phyloP scores from a whole-genome alignment of 768 basidiomycete genomes.

The Hygrocybe punicea region DNA sequence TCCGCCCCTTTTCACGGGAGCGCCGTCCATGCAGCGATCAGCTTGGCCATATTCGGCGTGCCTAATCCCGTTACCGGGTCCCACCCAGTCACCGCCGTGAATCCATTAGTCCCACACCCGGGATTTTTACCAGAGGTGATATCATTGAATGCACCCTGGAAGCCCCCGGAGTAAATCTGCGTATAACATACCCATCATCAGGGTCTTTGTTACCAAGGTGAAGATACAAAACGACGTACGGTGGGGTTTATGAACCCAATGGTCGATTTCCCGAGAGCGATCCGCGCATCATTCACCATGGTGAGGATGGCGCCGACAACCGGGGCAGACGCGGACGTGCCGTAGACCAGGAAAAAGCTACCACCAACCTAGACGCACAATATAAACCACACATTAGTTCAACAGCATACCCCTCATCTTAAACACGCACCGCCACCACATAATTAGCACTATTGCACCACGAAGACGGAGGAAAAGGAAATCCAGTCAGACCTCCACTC shows the following conservation, averaged over 20 bases:
- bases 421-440: conserved; percentile 36
- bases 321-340: conserved; percentile 49
- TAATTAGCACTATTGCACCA: conserved; percentile 36
- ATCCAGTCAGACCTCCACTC: too few relatives aligned
- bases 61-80: conserved; percentile 51
- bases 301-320: conserved; percentile 49
- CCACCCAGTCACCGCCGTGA: conserved; percentile 33
- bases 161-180: conserved; percentile 3
- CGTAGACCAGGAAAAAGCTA: conserved; percentile 39
- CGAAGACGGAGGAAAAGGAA: too few relatives aligned
- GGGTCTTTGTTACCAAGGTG: neutral
- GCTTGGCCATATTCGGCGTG: conserved; percentile 40
- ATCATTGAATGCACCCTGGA: conserved; percentile 43
- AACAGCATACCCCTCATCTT: too few relatives aligned
- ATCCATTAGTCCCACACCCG: conserved; percentile 43
- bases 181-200: conserved; percentile 1
- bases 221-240: conserved; percentile 22
- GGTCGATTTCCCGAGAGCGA: conserved; percentile 39
- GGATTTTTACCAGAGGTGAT: conserved; percentile 45
- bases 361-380: conserved; percentile 36
- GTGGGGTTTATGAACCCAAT: conserved; percentile 51
- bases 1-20: conserved; percentile 17
- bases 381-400: too few relatives aligned
- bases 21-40: conserved; percentile 36
- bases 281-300: conserved; percentile 51